Percentiles rank a stretch among this genome's conserved stretches.
Evolutionary conservation across 129 eudicot genomes (phyloP).

Genomic region (Pittosporum tobira): DNA sequence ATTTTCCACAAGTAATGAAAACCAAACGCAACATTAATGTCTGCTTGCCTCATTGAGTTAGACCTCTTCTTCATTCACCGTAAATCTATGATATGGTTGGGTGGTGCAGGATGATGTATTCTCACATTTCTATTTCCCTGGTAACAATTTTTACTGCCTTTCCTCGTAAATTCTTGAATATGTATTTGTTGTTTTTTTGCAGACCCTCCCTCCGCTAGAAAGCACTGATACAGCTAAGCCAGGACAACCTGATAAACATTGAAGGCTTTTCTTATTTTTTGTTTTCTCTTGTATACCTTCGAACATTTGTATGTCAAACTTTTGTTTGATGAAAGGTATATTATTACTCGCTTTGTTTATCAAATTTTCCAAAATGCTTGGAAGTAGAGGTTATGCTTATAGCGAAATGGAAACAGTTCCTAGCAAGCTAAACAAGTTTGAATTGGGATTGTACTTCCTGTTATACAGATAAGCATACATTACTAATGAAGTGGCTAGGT

Average conservation of each 20-base stretch:
- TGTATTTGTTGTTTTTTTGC: constrained; percentile 1
- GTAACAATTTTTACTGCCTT: background rate
- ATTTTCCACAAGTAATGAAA: too few species aligned
- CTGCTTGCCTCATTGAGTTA: too few species aligned
- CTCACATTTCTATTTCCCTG: background rate
- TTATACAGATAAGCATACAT: too few species aligned
- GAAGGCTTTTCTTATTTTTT: background rate
- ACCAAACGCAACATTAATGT: too few species aligned
- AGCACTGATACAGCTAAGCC: constrained; percentile 1
- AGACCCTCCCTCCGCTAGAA: constrained; percentile 16
- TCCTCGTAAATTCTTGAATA: background rate
- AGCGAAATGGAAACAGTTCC: too few species aligned
- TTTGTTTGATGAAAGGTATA: background rate
- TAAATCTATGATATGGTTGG: background rate
- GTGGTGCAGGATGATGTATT: background rate
- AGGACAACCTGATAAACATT: constrained; percentile 2
- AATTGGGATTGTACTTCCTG: background rate
- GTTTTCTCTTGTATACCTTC: background rate
- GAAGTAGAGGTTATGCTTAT: background rate
- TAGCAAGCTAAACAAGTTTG: background rate
- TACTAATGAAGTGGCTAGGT: too few species aligned
- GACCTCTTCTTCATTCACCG: background rate
- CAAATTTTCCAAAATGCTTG: background rate
- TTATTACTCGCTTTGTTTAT: background rate
- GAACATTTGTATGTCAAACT: background rate